Evolutionary conservation across 2,329 filamentous ascomycete species (phyloP).

Genomic region (Trichoderma sp.): DNA sequence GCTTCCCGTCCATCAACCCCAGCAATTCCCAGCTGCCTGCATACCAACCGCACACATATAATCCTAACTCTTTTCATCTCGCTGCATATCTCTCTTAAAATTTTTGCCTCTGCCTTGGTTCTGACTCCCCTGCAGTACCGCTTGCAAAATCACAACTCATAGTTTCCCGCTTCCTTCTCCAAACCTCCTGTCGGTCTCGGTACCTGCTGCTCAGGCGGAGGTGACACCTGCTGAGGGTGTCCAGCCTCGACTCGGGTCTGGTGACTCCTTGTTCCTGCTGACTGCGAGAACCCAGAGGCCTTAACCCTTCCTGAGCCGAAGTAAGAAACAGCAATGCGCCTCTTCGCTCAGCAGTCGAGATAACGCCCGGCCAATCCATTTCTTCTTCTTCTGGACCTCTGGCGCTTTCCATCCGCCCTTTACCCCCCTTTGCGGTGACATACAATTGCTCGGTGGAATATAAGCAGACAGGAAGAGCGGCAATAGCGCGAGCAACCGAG

Average conservation of each 20-base stretch:
- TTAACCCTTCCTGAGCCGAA: slow-evolving; percentile 1
- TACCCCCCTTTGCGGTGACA: not conserved
- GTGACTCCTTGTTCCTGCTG: slow-evolving; percentile 20
- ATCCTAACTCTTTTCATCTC: slow-evolving; percentile 1
- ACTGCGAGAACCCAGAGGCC: not conserved
- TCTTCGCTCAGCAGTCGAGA: slow-evolving; percentile 15
- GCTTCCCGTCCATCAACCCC: not conserved
- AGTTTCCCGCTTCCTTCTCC: not conserved
- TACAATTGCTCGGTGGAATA: not conserved
- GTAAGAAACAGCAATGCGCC: slow-evolving; percentile 23
- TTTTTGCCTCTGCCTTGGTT: slow-evolving; percentile 10
- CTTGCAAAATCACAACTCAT: too few species aligned
- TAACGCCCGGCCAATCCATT: slow-evolving; percentile 25
- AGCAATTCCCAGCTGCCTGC: slow-evolving; percentile 11
- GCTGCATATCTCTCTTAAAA: not conserved
- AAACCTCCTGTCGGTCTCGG: not conserved
- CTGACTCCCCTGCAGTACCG: not conserved
- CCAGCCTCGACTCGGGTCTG: slow-evolving; percentile 21
- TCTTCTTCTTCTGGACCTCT: slow-evolving; percentile 11
- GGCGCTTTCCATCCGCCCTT: not conserved
- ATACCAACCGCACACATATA: slow-evolving; percentile 5
- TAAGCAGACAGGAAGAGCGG: not conserved
- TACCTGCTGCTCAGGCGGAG: not conserved
- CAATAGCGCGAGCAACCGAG: not conserved
- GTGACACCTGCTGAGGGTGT: not conserved